Percentiles rank a stretch among this genome's conserved stretches.
Evolutionary conservation across 208 protist genomes (phyloP).

Genomic region (Leishmania turanica): DNA sequence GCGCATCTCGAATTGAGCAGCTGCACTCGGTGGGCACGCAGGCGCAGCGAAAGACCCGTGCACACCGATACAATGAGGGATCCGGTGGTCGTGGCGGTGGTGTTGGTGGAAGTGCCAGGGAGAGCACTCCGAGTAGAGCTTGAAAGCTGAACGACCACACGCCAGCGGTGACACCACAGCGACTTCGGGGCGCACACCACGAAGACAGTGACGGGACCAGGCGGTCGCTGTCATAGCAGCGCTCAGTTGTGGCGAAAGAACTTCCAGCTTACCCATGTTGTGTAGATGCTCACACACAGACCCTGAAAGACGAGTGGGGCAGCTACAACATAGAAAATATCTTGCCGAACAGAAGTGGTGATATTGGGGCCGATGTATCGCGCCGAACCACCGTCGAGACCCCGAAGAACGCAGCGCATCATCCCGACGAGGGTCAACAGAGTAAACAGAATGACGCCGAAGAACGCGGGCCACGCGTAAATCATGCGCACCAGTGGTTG

Average conservation of each 20-base stretch:
- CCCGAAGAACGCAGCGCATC: slow-evolving; percentile 15
- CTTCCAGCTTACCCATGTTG: slow-evolving; percentile 82
- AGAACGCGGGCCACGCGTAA: slow-evolving; percentile 62
- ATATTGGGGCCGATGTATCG: slow-evolving; percentile 5
- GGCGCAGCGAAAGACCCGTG: neutral
- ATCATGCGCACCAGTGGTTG: slow-evolving; percentile 47
- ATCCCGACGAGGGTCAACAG: slow-evolving; percentile 30
- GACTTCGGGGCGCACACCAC: neutral
- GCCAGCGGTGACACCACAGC: neutral
- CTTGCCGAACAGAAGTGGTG: slow-evolving; percentile 23
- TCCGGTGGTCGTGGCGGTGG: too few relatives aligned
- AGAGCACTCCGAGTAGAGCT: neutral
- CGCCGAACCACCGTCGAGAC: slow-evolving; percentile 2
- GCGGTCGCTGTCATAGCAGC: too few relatives aligned
- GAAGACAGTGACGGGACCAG: neutral
- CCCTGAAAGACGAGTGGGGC: slow-evolving; percentile 31
- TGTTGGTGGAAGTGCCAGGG: neutral
- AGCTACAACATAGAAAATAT: slow-evolving; percentile 39
- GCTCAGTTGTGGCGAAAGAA: slow-evolving; percentile 80
- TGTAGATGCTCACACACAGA: slow-evolving; percentile 53
- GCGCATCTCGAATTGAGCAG: neutral
- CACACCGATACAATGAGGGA: too few relatives aligned
- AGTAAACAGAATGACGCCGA: slow-evolving; percentile 36
- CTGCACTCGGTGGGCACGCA: neutral
- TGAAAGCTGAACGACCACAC: neutral